phyloP scores from a whole-genome alignment of 2,329 filamentous ascomycete genomes.

The Geosmithia putterillii region DNA sequence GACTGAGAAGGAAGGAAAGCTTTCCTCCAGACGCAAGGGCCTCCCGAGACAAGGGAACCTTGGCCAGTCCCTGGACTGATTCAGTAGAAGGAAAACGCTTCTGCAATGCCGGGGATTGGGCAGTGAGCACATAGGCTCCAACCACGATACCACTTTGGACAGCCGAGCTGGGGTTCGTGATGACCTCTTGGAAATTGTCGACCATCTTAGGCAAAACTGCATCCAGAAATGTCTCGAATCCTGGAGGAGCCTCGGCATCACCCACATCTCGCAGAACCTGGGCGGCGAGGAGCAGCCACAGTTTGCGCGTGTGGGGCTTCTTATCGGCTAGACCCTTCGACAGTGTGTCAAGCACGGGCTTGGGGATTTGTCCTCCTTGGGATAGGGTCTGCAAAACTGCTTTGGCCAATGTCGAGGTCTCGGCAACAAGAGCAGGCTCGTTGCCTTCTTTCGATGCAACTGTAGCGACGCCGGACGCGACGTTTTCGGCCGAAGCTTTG shows the following conservation, averaged over 20 bases:
- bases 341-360: conserved; percentile 56
- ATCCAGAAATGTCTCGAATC: conserved; percentile 38
- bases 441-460: conserved; percentile 78
- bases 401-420: conserved; percentile 58
- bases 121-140: conserved; percentile 61
- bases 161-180: conserved; percentile 64
- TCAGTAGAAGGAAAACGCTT: conserved; percentile 41
- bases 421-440: conserved; percentile 65
- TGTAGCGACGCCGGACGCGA: conserved; percentile 53
- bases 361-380: conserved; percentile 49
- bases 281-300: conserved; percentile 69
- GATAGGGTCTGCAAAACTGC: conserved; percentile 52
- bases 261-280: conserved; percentile 50
- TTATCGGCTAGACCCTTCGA: conserved; percentile 80
- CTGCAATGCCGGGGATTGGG: conserved; percentile 45
- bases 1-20: conserved; percentile 75
- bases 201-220: conserved; percentile 41
- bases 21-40: conserved; percentile 63
- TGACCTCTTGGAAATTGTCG: conserved; percentile 65
- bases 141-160: conserved; percentile 75
- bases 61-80: conserved; percentile 31
- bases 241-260: conserved; percentile 31
- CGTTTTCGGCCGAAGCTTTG: conserved; percentile 48
- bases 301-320: conserved; percentile 59
- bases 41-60: conserved; percentile 50